Evolutionary conservation across 805 yeast species (phyloP), one percentile per base, ranked within the genome.

Genomic region (Komagataella populi): DNA sequence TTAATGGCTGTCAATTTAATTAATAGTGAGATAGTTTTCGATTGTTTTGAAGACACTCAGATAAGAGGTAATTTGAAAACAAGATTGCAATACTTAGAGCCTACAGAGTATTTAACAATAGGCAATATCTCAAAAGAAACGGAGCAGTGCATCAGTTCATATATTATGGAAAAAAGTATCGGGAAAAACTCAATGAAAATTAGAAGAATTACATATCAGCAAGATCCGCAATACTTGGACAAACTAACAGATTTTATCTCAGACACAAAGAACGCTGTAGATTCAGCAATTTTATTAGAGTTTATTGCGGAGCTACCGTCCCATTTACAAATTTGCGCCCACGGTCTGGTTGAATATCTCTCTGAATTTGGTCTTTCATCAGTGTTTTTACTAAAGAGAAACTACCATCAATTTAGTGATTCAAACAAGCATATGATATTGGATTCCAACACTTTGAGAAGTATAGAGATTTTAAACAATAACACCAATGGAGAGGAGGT

Each of bases 1-100:
- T 48, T 89, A 36, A 72, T 87, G 44, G 81, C 88, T 7, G 78
- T 82, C 16, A 82, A 85, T 63, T 81, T 87, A 0, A 64, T 78
- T 1, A 81, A 90, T 0, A 96, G 96, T 0, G 87, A 84, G 47
- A 74, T 89, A 3, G 63, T 86, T 0, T 78, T 78, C 55, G 98
- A 93, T 62, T 65, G 66, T 6, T 88, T 93, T 60, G 61, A 61
- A 3, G 97, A 89, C 59, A 71, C 72, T 17, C 63, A 68, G 8
- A 55, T 77, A 8, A 71, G 83, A n/a, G 74, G 69, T 46, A 83
- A 83, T 55, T 65, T 91, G 18, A 89, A 85, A 55, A 86, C 95
- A 0, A 66, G 98, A 51, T 63, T 88, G 6, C 66, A 77, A 47
- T 88, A 87, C 62, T 66, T 90, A 53, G 78, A 78, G 46, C 97